These are phyloP conservation scores for Candida taoyuanica DNA, from an alignment of 805 yeast genomes.

Conservation along the genomic window DNA sequence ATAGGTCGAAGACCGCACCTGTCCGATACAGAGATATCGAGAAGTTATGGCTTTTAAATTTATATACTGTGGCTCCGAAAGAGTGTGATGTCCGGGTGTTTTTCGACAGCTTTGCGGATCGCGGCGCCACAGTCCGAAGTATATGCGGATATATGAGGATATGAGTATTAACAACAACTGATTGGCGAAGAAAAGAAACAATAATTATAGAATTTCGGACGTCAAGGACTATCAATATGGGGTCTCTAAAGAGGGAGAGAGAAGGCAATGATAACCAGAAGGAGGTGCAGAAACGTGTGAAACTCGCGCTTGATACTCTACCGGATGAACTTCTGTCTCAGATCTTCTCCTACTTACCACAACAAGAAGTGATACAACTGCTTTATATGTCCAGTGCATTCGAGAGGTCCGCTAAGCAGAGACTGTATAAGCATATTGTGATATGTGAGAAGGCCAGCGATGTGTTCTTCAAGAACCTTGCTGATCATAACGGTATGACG, in stretches of 20 bases:
- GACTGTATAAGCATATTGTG: constrained; percentile 20
- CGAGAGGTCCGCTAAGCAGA: constrained; percentile 11
- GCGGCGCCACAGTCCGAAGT: background rate
- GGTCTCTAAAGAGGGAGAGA: no score
- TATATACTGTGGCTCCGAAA: background rate
- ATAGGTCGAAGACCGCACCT: no score
- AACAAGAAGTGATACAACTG: constrained; percentile 17
- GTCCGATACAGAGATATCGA: no score
- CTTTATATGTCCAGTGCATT: constrained; percentile 14
- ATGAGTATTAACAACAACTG: no score
- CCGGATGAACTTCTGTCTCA: constrained; percentile 19
- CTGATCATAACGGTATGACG: constrained; percentile 1
- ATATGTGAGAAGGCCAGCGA: constrained; percentile 26
- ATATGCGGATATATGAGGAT: no score
- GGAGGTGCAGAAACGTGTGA: no score
- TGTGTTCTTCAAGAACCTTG: constrained; percentile 10
- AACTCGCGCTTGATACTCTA: constrained; percentile 18
- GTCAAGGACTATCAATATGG: no score
- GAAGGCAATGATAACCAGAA: no score
- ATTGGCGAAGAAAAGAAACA: background rate
- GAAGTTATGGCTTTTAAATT: no score
- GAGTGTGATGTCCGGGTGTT: constrained; percentile 5
- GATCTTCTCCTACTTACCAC: constrained; percentile 15
- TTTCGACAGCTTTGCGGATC: background rate
- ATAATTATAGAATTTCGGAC: no score